phyloP scores from a whole-genome alignment of 345 rosid genomes.

The Moringa oleifera region DNA sequence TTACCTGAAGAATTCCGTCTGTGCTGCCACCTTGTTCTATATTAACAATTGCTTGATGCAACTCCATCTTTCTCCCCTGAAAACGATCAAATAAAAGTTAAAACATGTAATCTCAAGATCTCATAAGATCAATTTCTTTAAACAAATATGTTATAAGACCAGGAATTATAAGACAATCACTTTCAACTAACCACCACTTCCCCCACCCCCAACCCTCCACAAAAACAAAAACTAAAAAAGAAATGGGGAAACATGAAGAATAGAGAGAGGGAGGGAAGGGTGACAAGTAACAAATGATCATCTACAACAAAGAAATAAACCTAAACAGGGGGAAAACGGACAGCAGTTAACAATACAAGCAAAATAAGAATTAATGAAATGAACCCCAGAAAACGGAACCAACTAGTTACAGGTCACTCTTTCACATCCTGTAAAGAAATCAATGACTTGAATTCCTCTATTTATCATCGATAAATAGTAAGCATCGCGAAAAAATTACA shows the following conservation, averaged over 20 bases:
- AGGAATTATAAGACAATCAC: too few species aligned
- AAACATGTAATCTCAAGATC: conserved; percentile 6
- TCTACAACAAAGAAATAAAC: too few species aligned
- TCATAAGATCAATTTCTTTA: not conserved
- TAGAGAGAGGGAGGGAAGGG: too few species aligned
- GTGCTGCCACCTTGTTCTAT: conserved; percentile 94
- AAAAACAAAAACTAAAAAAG: too few species aligned
- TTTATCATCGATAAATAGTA: not conserved
- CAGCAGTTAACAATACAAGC: not conserved
- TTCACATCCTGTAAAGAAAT: not conserved
- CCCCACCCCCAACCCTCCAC: too few species aligned
- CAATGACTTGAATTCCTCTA: not conserved
- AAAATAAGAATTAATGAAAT: not conserved
- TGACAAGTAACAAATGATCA: too few species aligned
- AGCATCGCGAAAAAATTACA: not conserved
- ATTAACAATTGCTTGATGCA: conserved; percentile 83
- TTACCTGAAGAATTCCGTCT: conserved; percentile 96
- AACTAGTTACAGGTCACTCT: not conserved
- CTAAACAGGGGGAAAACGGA: too few species aligned
- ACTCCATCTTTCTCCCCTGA: conserved; percentile 76
- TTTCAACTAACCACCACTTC: too few species aligned
- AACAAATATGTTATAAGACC: not conserved
- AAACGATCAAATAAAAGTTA: conserved; percentile 19
- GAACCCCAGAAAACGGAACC: not conserved
- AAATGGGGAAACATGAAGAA: too few species aligned